Conservation (phyloP, 2,329 filamentous ascomycete species). For the Fusarium sp. region DNA sequence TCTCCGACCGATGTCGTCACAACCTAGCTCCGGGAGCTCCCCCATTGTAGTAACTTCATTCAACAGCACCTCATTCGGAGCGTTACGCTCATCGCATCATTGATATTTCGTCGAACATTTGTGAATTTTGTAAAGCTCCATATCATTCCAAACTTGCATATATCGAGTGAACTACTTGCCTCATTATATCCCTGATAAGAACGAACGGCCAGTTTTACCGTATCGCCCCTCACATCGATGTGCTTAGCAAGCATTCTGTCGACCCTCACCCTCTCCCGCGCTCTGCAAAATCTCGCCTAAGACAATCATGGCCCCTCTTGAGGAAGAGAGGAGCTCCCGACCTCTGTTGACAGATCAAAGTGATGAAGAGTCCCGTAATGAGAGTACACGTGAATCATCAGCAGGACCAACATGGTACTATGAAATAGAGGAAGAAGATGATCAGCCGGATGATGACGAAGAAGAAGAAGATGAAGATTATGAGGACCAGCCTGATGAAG, state of each 20-base stretch:
- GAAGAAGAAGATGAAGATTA: slow-evolving; percentile 46
- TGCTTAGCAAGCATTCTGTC: slow-evolving; percentile 40
- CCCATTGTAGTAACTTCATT: slow-evolving; percentile 12
- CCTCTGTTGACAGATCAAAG: slow-evolving; percentile 2
- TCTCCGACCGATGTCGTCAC: slow-evolving; percentile 45
- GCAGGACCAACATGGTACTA: slow-evolving; percentile 27
- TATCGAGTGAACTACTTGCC: slow-evolving; percentile 17
- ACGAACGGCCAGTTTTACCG: not conserved
- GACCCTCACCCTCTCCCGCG: not conserved
- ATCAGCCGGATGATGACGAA: slow-evolving; percentile 46
- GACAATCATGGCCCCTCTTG: slow-evolving; percentile 28
- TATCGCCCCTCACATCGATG: slow-evolving; percentile 23
- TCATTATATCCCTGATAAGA: not conserved
- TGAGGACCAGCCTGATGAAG: slow-evolving; percentile 47
- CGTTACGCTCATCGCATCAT: slow-evolving; percentile 33
- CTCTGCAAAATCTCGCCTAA: not conserved
- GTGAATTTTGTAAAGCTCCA: not conserved
- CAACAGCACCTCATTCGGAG: slow-evolving; percentile 10
- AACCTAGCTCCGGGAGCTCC: slow-evolving; percentile 38
- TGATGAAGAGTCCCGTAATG: slow-evolving; percentile 19
- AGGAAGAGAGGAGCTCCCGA: slow-evolving; percentile 17
- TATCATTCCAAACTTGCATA: not conserved
- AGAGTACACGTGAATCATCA: slow-evolving; percentile 27
- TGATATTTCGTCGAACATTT: slow-evolving; percentile 19
- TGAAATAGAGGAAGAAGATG: slow-evolving; percentile 53